phyloP scores from a whole-genome alignment of 371 early-diverging fungal species.

The Mortierella sp. region DNA sequence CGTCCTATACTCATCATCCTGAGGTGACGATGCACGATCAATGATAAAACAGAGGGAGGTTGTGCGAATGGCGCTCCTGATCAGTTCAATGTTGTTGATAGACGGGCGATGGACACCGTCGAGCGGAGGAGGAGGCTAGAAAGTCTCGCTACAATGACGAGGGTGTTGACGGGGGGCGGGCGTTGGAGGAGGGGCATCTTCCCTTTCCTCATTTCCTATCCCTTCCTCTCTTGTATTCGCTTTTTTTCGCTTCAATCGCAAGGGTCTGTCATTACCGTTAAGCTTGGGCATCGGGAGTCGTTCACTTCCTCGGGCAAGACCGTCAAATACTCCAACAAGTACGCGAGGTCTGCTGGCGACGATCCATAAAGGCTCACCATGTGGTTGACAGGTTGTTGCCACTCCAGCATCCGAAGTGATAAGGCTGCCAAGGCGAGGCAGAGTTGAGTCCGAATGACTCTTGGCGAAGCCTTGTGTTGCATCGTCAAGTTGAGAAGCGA shows the following conservation, averaged over 20 bases:
- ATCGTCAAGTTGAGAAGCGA: constrained; percentile 76
- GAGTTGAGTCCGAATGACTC: constrained; percentile 80
- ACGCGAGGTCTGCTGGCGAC: constrained; percentile 63
- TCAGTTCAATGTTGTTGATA: constrained; percentile 26
- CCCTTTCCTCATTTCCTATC: constrained; percentile 18
- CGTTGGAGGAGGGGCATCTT: not conserved
- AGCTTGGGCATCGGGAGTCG: constrained; percentile 60
- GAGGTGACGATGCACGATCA: constrained; percentile 16
- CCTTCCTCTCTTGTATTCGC: constrained; percentile 6
- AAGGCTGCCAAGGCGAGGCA: constrained; percentile 88
- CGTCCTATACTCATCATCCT: constrained; percentile 72
- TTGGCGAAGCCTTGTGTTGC: constrained; percentile 64
- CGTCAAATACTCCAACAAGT: constrained; percentile 83
- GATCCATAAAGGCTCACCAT: constrained; percentile 71
- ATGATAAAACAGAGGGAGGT: not conserved
- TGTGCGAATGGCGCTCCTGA: constrained; percentile 18
- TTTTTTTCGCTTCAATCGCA: not conserved
- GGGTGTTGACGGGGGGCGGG: constrained; percentile 1
- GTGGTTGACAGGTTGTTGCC: constrained; percentile 83
- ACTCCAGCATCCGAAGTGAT: constrained; percentile 84
- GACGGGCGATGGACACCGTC: not conserved
- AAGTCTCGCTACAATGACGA: not conserved
- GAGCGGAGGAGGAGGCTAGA: not conserved
- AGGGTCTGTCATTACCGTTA: constrained; percentile 39
- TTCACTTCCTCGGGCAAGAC: constrained; percentile 91